Evolutionary conservation across 2,329 filamentous ascomycete species (phyloP).

Genomic region (Gaeumannomyces tritici): DNA sequence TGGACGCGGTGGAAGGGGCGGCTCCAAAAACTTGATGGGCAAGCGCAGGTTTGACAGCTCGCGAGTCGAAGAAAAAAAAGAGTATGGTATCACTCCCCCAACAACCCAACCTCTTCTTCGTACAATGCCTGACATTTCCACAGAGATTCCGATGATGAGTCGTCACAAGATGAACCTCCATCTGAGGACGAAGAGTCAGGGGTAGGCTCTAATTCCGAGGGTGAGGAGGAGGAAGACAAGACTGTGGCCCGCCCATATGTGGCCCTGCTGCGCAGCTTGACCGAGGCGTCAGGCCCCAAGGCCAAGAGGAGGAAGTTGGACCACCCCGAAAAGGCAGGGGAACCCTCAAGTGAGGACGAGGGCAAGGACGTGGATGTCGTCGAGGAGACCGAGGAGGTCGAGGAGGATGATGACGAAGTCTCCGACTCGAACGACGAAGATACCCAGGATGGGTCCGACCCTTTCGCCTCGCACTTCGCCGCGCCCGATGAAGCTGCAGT

Average conservation of each 20-base stretch:
- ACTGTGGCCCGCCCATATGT: constrained; percentile 40
- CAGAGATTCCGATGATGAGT: constrained; percentile 9
- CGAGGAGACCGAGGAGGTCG: constrained; percentile 40
- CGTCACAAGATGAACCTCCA: constrained; percentile 6
- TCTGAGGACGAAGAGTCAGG: constrained; percentile 23
- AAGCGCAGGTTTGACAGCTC: constrained; percentile 34
- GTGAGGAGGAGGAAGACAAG: constrained; percentile 34
- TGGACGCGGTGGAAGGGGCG: constrained; percentile 17
- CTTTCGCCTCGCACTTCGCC: constrained; percentile 75
- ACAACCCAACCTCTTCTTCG: not conserved
- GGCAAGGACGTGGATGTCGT: constrained; percentile 30
- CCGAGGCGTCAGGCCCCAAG: constrained; percentile 31
- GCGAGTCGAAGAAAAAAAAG: constrained; percentile 33
- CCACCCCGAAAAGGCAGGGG: constrained; percentile 17
- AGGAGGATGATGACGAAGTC: constrained; percentile 20
- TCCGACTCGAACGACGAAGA: constrained; percentile 35
- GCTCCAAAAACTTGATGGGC: constrained; percentile 6
- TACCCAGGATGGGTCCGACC: constrained; percentile 46
- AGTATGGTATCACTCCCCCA: constrained; percentile 21
- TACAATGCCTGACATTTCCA: not conserved
- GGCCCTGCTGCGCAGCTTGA: constrained; percentile 48
- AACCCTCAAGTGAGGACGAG: constrained; percentile 19
- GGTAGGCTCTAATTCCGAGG: constrained; percentile 32
- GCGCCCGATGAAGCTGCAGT: constrained; percentile 54
- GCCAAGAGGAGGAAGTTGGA: constrained; percentile 50